A percentile compares a stretch with the other conserved stretches of the same genome.
These are phyloP conservation scores for Rhodotorula sp. DNA, from an alignment of 1,284 basidiomycete genomes.

Conservation along the genomic window DNA sequence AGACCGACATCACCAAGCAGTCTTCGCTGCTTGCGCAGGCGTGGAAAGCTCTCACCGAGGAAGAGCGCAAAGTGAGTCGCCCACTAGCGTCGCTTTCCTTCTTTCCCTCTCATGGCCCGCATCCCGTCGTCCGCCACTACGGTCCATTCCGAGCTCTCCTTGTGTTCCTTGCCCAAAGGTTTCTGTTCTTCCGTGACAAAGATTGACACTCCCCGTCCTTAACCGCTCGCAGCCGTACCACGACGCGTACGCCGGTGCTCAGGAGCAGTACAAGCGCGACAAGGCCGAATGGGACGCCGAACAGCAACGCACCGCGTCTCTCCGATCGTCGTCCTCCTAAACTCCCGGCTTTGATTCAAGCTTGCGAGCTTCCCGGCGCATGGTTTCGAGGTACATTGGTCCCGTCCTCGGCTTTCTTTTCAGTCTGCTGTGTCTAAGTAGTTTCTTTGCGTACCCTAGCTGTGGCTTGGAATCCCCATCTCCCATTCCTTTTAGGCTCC, in stretches of 20 bases:
- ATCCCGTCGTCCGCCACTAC: too few species aligned
- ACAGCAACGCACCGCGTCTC: not conserved
- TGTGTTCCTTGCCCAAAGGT: not conserved
- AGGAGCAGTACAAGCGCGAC: slow-evolving; percentile 19
- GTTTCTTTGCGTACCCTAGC: not conserved
- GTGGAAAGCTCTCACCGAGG: slow-evolving; percentile 22
- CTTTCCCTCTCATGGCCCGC: too few species aligned
- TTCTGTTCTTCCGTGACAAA: too few species aligned
- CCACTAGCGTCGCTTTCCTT: not conserved
- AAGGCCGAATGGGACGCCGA: slow-evolving; percentile 28
- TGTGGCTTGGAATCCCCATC: not conserved
- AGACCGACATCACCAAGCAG: slow-evolving; percentile 31
- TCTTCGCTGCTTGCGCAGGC: slow-evolving; percentile 22
- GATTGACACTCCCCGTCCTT: too few species aligned
- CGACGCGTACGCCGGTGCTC: slow-evolving; percentile 20
- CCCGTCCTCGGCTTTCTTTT: not conserved
- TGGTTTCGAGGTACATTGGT: not conserved
- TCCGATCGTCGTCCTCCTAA: not conserved
- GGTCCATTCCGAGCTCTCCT: not conserved
- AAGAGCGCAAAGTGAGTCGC: slow-evolving; percentile 28
- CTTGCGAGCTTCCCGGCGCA: too few species aligned
- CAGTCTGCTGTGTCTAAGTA: not conserved
- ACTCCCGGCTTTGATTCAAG: not conserved
- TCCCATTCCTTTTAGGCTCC: not conserved
- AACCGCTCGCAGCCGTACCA: slow-evolving; percentile 20